Evolutionary conservation across 192 early-diverging fungal genomes (phyloP).

Genomic region (Coemansia sp.): DNA sequence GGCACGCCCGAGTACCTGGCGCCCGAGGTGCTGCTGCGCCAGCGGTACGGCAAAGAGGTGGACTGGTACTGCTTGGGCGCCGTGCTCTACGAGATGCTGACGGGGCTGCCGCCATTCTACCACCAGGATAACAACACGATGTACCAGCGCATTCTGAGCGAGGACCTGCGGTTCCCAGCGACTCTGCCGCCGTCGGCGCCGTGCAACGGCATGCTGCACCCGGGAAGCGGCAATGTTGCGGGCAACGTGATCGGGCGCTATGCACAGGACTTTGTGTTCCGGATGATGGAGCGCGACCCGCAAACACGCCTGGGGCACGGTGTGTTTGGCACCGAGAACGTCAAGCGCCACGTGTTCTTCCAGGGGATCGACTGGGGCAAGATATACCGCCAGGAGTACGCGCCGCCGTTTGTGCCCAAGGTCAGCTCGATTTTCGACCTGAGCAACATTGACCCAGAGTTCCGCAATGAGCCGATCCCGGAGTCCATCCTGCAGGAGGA

Average conservation of each 20-base stretch:
- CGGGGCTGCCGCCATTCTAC: constrained; percentile 67
- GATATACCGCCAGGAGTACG: constrained; percentile 59
- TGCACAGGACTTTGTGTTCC: constrained; percentile 44
- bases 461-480: constrained; percentile 52
- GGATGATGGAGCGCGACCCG: constrained; percentile 66
- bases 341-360: constrained; percentile 67
- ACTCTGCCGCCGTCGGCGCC: constrained; percentile 21
- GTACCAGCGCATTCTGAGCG: constrained; percentile 46
- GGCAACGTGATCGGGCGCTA: constrained; percentile 14
- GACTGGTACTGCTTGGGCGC: constrained; percentile 80
- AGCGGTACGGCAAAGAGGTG: constrained; percentile 65
- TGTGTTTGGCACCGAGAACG: constrained; percentile 56
- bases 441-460: constrained; percentile 53
- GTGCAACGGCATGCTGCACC: constrained; percentile 24
- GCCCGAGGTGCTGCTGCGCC: constrained; percentile 65
- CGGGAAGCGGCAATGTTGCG: constrained; percentile 15
- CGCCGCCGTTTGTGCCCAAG: constrained; percentile 68
- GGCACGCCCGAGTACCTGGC: constrained; percentile 76
- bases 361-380: constrained; percentile 63
- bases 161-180: constrained; percentile 37
- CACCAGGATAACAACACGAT: constrained; percentile 48
- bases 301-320: constrained; percentile 57
- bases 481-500: constrained; percentile 37
- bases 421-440: constrained; percentile 55
- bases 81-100: constrained; percentile 64